Base-by-base conservation (phyloP, 495 filamentous ascomycete species). In the Talaromyces wortmannii region DNA sequence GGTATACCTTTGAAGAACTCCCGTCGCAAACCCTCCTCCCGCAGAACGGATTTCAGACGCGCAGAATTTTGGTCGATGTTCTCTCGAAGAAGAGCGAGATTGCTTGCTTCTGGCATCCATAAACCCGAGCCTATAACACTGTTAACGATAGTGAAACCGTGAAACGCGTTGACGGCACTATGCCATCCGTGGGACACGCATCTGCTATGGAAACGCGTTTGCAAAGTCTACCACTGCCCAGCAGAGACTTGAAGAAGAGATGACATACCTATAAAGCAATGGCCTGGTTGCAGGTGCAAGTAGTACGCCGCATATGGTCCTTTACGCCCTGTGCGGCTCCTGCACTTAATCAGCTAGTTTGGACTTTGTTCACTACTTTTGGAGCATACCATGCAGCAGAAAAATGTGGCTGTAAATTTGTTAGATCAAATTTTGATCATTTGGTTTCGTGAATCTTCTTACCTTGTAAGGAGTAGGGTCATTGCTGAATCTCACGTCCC, bases 391-490 rank as follows among this genome's bases (percentile, higher is more conserved):
- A 96, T 46, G 88, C 89, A 32, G 87, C 90, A 5, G 86, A 87
- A 71, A 88, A 92, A 70, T 90, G 83, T 33, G 87, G 80, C 82
- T 86, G 61, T 52, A 55, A 59, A 45, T 52, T 31, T 31, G 58
- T 77, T 58, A 75, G 70, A 57, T 50, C 53, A 45, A 44, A 31
- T 55, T 29, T 43, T 48, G 47, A 32, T 52, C 32, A 49, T 36
- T 31, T 10, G 6, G 40, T 18, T 15, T 45, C 10, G 8, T 36
- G 44, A 53, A 59, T 55, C 60, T 31, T 36, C 73, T 61, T 74
- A 88, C 87, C 78, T 94, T 95, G 68, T 96, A 96, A 1, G 90
- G 90, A 2, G 89, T 91, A 32, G 79, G 87, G 59, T 95, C 86
- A 18, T 87, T 81, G 65, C 74, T 84, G 64, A 92, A 92, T 16